Evolutionary conservation across 1,139 yeast species (phyloP), one percentile per base, ranked within the genome.

Genomic region (Kodamaea plutei): DNA sequence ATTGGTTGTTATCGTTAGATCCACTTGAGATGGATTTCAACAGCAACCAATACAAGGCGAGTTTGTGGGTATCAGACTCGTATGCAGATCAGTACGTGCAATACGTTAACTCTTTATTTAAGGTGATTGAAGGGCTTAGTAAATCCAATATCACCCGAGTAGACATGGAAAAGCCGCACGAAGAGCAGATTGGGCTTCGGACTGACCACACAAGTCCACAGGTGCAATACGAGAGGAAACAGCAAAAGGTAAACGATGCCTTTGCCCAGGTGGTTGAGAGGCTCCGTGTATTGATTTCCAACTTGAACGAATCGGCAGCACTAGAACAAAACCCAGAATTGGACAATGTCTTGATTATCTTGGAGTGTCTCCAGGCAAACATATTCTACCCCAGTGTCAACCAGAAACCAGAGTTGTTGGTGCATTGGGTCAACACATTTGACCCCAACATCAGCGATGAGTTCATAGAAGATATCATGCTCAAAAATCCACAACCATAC

Each of bases 371-470:
- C 17, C 67, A 68, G 30, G 75, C 84, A 1, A 52, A 72, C 22
- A 60, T 64, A 40, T 82, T 79, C 45, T 63, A 48, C 26, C 36
- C 69, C 1, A 53, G 58, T 15, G 60, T 62, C 2, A 64, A 60
- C 25, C 61, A 62, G 25, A 69, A 63, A 30, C 75, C 79, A 2
- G 69, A 66, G 19, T 49, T 63, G 12, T 52, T 78, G 26, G 54
- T 68, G 10, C 67, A 63, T 32, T 83, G 91, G 91, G 64, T 80
- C 20, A 83, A 83, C 48, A 64, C 76, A 36, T 76, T 79, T 26
- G 87, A 81, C 46, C 65, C 69, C 8, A 65, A 75, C 41, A 87
- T 88, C 2, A 73, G 66, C 31, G 59, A 60, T 14, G 73, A 67
- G 13, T 54, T 71, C 28, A 63, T 72, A 1, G 61, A 69, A 23